phyloP scores from a whole-genome alignment of 306 rosid genomes.

The apple (Malus domestica) region ASM211411v1 NC_041792.1:31405907-31406406 shows the following conservation, averaged over 20 bases:
- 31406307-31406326: constrained; percentile 14
- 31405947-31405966: constrained; percentile 76
- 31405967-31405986: constrained; percentile 53
- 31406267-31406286: constrained; percentile 9
- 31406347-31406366: constrained; percentile 1
- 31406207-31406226: neutral
- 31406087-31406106: constrained; percentile 11
- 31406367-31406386: constrained; percentile 23
- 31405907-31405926: constrained; percentile 20
- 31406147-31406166: constrained; percentile 16
- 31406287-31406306: constrained; percentile 3
- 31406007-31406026: constrained; percentile 37
- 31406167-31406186: neutral
- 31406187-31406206: constrained; percentile 13
- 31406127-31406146: constrained; percentile 3
- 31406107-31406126: constrained; percentile 1
- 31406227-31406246: constrained; percentile 12
- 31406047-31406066: neutral
- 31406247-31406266: constrained; percentile 7
- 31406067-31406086: constrained; percentile 17
- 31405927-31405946: constrained; percentile 50
- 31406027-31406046: constrained; percentile 40
- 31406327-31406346: constrained; percentile 27
- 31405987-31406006: constrained; percentile 71
- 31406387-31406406: constrained; percentile 41